Evolutionary conservation across 2,329 filamentous ascomycete genomes (phyloP).

Genomic region (Helotiales sp.): DNA sequence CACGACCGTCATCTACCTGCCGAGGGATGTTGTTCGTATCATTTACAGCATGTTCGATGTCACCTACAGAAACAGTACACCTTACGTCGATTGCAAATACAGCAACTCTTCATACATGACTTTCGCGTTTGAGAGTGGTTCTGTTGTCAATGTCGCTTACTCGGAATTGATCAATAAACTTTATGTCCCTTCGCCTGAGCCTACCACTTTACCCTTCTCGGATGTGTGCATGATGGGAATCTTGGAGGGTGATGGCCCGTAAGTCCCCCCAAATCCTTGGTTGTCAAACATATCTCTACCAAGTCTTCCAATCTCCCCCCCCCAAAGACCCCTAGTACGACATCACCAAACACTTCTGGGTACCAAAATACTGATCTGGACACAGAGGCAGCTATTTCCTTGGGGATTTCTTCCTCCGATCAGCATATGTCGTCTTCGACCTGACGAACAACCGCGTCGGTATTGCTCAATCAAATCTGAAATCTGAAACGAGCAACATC

Average conservation of each 20-base stretch:
- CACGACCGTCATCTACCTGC: neutral
- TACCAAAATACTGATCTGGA: neutral
- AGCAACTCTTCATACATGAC: neutral
- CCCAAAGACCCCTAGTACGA: too few relatives aligned
- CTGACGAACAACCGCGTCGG: conserved; percentile 54
- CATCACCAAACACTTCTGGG: neutral
- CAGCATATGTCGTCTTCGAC: conserved; percentile 60
- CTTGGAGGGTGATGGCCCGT: neutral
- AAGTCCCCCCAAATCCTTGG: neutral
- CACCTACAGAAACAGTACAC: neutral
- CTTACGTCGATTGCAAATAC: neutral
- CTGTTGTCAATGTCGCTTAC: neutral
- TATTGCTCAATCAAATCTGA: conserved; percentile 53
- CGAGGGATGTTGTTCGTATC: neutral
- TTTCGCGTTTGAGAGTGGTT: neutral
- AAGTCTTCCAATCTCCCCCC: neutral
- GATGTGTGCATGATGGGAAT: conserved; percentile 6
- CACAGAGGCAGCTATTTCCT: conserved; percentile 40
- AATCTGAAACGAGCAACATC: conserved; percentile 39
- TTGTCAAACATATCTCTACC: neutral
- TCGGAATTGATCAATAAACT: neutral
- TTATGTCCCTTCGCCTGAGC: neutral
- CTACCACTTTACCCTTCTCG: neutral
- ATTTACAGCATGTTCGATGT: neutral
- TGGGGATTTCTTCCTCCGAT: conserved; percentile 58